Conservation (phyloP, 1,139 yeast genomes). For the Suhomyces kunorum region DNA sequence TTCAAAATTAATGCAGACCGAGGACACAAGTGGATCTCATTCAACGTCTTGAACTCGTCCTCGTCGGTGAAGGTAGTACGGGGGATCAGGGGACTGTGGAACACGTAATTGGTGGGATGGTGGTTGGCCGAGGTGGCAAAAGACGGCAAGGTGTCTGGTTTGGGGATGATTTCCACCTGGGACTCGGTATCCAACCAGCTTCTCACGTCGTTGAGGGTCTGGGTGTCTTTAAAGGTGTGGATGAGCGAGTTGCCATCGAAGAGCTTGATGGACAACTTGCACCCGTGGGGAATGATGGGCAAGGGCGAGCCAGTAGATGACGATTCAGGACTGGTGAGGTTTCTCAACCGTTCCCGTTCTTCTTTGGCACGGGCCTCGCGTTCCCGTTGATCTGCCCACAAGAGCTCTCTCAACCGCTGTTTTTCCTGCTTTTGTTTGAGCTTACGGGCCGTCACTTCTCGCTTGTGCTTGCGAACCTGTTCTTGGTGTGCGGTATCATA, state of each 20-base stretch:
- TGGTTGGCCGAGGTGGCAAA: slow-evolving; percentile 38
- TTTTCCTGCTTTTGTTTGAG: slow-evolving; percentile 49
- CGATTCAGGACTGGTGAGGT: not conserved
- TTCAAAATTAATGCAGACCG: slow-evolving; percentile 67
- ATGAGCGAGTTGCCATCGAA: slow-evolving; percentile 56
- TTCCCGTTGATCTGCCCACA: slow-evolving; percentile 55
- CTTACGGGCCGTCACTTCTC: slow-evolving; percentile 38
- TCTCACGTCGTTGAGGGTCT: slow-evolving; percentile 56
- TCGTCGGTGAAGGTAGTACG: slow-evolving; percentile 43
- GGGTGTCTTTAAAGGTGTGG: slow-evolving; percentile 41
- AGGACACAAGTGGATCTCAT: slow-evolving; percentile 56
- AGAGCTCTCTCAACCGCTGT: slow-evolving; percentile 51
- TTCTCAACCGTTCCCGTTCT: slow-evolving; percentile 9
- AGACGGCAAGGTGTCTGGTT: slow-evolving; percentile 32
- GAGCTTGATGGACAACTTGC: slow-evolving; percentile 52
- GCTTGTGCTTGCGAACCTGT: slow-evolving; percentile 41
- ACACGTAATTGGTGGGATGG: slow-evolving; percentile 38
- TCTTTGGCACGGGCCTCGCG: slow-evolving; percentile 21
- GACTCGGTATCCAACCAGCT: slow-evolving; percentile 60
- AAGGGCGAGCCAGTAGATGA: not conserved
- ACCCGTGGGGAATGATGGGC: slow-evolving; percentile 18
- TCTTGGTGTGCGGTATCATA: slow-evolving; percentile 34
- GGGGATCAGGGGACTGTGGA: slow-evolving; percentile 42
- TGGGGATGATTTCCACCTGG: slow-evolving; percentile 41
- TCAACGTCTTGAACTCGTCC: slow-evolving; percentile 54